Conservation (phyloP, 768 basidiomycete genomes). For the Phallus indusiatus region DNA sequence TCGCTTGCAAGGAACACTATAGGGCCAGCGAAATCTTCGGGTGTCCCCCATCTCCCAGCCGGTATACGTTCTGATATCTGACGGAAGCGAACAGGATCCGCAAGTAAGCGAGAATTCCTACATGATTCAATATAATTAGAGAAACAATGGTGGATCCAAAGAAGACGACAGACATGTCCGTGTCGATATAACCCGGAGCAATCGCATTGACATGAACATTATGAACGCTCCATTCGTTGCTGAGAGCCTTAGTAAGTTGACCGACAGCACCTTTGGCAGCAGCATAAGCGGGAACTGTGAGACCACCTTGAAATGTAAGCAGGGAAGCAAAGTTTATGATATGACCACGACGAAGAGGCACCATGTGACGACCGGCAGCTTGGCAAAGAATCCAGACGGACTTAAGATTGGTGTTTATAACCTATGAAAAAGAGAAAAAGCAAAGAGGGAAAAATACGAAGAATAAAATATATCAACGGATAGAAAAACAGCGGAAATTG, state of each 20-base stretch:
- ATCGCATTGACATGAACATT: conserved; percentile 87
- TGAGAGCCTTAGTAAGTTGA: conserved; percentile 79
- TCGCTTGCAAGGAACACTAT: conserved; percentile 59
- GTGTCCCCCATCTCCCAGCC: conserved; percentile 60
- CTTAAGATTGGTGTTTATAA: conserved; percentile 82
- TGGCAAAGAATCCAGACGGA: conserved; percentile 77
- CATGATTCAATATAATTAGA: background rate
- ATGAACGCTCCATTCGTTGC: conserved; percentile 87
- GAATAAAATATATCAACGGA: background rate
- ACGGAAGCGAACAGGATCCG: conserved; percentile 53
- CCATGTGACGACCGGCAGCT: conserved; percentile 87
- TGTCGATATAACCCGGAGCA: conserved; percentile 80
- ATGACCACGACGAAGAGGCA: conserved; percentile 58
- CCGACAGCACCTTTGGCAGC: conserved; percentile 85
- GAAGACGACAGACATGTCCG: conserved; percentile 62
- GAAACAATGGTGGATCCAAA: conserved; percentile 11
- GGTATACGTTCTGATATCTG: conserved; percentile 73
- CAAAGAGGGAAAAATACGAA: background rate
- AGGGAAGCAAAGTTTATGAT: conserved; percentile 62
- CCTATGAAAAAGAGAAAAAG: conserved; percentile 33
- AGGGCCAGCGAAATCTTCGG: conserved; percentile 66
- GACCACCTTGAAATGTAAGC: conserved; percentile 50
- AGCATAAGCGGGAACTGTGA: conserved; percentile 83
- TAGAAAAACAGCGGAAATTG: conserved; percentile 2
- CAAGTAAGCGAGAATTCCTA: conserved; percentile 59